phyloP scores from a whole-genome alignment of 1,284 basidiomycete genomes.

The Wallemia hederae region DNA sequence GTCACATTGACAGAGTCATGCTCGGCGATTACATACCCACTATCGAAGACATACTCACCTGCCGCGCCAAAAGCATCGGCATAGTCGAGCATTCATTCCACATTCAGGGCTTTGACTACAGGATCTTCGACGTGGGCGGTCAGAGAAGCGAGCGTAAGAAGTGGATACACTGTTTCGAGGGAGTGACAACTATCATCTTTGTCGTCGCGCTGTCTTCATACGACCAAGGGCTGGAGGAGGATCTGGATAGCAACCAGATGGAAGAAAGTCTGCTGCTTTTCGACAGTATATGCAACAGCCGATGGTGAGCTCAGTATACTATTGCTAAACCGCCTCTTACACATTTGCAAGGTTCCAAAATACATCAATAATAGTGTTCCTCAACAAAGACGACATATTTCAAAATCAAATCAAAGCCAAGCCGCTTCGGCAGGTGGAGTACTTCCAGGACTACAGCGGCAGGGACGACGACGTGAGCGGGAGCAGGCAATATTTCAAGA shows the following conservation, averaged over 20 bases:
- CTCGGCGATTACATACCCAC: constrained; percentile 35
- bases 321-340: too few species aligned
- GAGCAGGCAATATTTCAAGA: constrained; percentile 44
- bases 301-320: constrained; percentile 73
- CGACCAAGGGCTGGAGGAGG: constrained; percentile 77
- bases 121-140: constrained; percentile 72
- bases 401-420: constrained; percentile 48
- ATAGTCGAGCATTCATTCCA: constrained; percentile 73
- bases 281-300: constrained; percentile 53
- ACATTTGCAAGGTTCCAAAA: too few species aligned
- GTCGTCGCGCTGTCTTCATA: constrained; percentile 61
- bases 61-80: constrained; percentile 61
- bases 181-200: constrained; percentile 62
- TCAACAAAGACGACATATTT: constrained; percentile 75
- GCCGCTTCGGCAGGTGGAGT: background rate
- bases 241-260: constrained; percentile 82
- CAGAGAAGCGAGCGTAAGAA: constrained; percentile 68
- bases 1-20: constrained; percentile 45
- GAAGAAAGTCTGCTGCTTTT: constrained; percentile 32
- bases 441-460: constrained; percentile 25
- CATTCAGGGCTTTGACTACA: constrained; percentile 16
- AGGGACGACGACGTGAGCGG: constrained; percentile 62
- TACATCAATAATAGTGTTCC: constrained; percentile 81
- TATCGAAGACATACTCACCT: constrained; percentile 48
- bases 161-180: constrained; percentile 64